These are phyloP conservation scores for Fraxinus dipetala DNA, from an alignment of 305 asterid species.

Conservation along the genomic window DNA sequence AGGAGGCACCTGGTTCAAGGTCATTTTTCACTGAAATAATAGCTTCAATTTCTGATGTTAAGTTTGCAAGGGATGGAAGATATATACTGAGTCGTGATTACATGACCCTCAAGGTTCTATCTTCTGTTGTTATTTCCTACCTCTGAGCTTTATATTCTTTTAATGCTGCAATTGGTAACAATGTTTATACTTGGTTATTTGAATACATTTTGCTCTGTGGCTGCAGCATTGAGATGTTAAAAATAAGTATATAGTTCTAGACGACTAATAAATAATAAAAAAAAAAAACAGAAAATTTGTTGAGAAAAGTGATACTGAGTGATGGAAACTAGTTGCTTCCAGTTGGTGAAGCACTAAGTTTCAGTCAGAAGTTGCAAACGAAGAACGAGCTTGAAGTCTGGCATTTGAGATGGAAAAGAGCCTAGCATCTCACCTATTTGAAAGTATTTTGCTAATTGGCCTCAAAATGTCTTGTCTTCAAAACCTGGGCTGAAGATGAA, in stretches of 20 bases:
- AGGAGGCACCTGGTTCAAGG: constrained; percentile 94
- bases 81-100: constrained; percentile 92
- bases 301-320: background rate
- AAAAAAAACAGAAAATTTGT: background rate
- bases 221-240: background rate
- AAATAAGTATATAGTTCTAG: background rate
- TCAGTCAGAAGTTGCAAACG: background rate
- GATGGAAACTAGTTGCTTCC: constrained; percentile 15
- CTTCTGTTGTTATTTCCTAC: constrained; percentile 11
- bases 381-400: background rate
- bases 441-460: constrained; percentile 8
- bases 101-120: constrained; percentile 93
- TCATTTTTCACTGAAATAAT: constrained; percentile 98
- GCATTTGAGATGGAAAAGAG: constrained; percentile 6
- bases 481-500: constrained; percentile 1
- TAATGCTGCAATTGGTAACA: constrained; percentile 8
- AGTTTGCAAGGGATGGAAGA: constrained; percentile 93
- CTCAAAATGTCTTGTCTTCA: background rate
- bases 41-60: constrained; percentile 95
- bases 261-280: background rate
- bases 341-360: constrained; percentile 4
- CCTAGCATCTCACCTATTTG: background rate
- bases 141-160: constrained; percentile 15
- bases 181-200: constrained; percentile 4
- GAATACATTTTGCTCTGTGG: background rate